These are phyloP conservation scores for Ascochyta clinopodiicola DNA, from an alignment of 2,329 filamentous ascomycete genomes.

Conservation along the genomic window DNA sequence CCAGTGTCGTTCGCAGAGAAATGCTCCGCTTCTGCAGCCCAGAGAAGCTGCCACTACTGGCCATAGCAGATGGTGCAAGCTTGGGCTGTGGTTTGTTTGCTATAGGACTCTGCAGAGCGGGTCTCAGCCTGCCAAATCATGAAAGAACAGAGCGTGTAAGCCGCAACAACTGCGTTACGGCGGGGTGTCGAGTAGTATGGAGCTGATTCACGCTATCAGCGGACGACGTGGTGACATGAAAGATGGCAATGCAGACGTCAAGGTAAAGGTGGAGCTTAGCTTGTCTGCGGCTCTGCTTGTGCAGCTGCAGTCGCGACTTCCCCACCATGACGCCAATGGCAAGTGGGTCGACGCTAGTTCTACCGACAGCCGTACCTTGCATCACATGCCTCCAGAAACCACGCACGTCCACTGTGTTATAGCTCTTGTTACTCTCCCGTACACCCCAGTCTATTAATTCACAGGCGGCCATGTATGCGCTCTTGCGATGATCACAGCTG, in stretches of 20 bases:
- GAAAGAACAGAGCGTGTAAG: background rate
- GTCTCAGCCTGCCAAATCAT: background rate
- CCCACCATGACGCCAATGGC: constrained; percentile 2
- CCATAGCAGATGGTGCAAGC: background rate
- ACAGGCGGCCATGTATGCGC: background rate
- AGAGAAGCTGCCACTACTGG: background rate
- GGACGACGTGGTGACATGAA: background rate
- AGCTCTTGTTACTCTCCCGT: background rate
- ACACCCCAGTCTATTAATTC: background rate
- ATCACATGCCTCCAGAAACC: background rate
- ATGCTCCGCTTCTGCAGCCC: background rate
- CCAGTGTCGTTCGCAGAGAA: background rate
- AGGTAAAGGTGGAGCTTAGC: background rate
- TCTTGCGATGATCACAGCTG: background rate
- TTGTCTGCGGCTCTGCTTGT: constrained; percentile 6
- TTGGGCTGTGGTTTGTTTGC: background rate
- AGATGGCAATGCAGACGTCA: background rate
- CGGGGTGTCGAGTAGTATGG: background rate
- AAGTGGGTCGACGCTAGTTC: constrained; percentile 2
- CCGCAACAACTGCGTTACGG: background rate
- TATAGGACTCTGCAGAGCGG: background rate
- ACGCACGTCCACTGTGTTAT: background rate
- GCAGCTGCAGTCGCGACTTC: constrained; percentile 4
- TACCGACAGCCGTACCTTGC: background rate
- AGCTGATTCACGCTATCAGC: background rate